Evolutionary conservation across 139 green algal genomes (phyloP).

Genomic region (Klebsormidium nitens): DNA sequence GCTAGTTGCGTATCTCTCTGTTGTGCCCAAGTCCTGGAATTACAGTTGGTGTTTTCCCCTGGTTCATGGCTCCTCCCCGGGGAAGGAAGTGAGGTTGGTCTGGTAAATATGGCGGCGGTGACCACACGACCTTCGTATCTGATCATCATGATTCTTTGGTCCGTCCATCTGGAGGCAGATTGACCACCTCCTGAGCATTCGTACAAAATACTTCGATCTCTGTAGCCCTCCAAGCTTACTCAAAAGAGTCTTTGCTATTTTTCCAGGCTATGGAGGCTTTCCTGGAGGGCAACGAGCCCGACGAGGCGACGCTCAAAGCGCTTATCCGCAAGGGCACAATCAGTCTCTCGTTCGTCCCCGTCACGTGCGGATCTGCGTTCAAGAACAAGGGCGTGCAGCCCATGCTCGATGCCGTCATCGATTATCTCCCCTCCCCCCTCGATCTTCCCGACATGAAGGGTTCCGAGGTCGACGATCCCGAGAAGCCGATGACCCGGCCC

Average conservation of each 20-base stretch:
- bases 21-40: too few species aligned
- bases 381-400: constrained; percentile 99
- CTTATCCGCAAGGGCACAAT: constrained; percentile 93
- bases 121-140: too few species aligned
- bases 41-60: too few species aligned
- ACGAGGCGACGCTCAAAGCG: constrained; percentile 66
- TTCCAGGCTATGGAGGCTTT: constrained; percentile 68
- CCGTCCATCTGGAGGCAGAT: too few species aligned
- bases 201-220: constrained; percentile 4
- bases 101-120: too few species aligned
- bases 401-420: constrained; percentile 89
- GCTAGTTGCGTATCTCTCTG: too few species aligned
- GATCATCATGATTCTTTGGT: too few species aligned
- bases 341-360: constrained; percentile 75
- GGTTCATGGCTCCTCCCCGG: too few species aligned
- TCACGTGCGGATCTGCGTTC: constrained; percentile 94
- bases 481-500: constrained; percentile 64
- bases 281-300: constrained; percentile 81
- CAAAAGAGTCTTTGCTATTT: too few species aligned
- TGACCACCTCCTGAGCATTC: constrained; percentile 44
- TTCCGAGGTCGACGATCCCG: constrained; percentile 53
- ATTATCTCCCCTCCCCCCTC: constrained; percentile 90
- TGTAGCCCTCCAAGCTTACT: too few species aligned
- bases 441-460: constrained; percentile 60
- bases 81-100: too few species aligned